Evolutionary conservation across 345 rosid species (phyloP).

Genomic region (Lepidium sativum): DNA sequence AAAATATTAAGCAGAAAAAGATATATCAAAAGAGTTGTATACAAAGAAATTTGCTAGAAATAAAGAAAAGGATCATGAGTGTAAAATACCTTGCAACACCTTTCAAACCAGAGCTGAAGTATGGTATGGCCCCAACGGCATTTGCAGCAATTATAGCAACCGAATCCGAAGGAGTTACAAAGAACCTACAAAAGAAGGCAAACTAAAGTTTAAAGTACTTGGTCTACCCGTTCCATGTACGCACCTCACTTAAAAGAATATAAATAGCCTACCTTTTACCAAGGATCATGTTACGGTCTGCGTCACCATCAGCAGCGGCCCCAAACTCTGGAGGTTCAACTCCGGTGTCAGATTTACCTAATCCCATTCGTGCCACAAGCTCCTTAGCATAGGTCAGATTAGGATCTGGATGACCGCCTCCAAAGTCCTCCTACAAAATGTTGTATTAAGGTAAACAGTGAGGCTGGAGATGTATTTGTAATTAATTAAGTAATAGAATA

Average conservation of each 20-base stretch:
- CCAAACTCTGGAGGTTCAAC: constrained; percentile 96
- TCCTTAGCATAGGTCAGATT: constrained; percentile 97
- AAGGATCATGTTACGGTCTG: constrained; percentile 98
- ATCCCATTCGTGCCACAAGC: constrained; percentile 92
- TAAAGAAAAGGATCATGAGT: background rate
- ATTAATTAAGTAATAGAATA: background rate
- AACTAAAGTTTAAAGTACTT: background rate
- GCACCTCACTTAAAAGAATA: background rate
- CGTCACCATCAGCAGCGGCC: constrained; percentile 99
- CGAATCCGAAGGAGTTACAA: constrained; percentile 98
- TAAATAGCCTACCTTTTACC: constrained; percentile 67
- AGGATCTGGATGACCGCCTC: constrained; percentile 99
- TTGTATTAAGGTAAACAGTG: background rate
- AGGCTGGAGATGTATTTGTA: background rate
- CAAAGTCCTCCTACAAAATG: constrained; percentile 85
- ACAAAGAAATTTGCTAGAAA: background rate
- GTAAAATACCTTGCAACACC: constrained; percentile 92
- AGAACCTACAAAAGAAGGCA: constrained; percentile 50
- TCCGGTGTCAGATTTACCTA: constrained; percentile 60
- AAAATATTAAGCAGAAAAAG: background rate
- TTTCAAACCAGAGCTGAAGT: constrained; percentile 88
- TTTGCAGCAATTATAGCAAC: constrained; percentile 98
- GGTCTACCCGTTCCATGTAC: background rate
- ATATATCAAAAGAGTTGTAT: background rate
- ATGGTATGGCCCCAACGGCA: constrained; percentile 85